Evolutionary conservation across 805 yeast species (phyloP).

Genomic region (Ogataea zsoltii): DNA sequence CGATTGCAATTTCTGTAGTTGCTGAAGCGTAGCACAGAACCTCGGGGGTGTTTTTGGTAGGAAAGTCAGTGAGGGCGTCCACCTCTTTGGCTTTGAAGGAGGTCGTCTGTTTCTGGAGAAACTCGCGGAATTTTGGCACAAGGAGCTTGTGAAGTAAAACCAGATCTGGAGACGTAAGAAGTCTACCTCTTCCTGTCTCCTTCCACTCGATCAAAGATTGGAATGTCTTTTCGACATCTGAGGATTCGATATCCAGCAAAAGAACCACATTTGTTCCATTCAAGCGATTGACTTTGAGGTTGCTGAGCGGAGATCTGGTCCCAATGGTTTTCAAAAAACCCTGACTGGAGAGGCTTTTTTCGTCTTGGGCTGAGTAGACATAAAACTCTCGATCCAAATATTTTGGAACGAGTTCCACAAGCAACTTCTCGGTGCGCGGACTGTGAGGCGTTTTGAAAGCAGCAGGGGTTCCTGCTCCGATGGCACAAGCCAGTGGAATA

Average conservation of each 20-base stretch:
- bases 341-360: not conserved
- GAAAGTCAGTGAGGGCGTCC: constrained; percentile 1
- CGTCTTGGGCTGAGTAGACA: constrained; percentile 2
- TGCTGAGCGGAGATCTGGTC: constrained; percentile 5
- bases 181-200: constrained; percentile 2
- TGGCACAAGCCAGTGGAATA: constrained; percentile 8
- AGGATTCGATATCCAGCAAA: constrained; percentile 6
- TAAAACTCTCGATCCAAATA: constrained; percentile 10
- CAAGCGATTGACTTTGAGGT: constrained; percentile 5
- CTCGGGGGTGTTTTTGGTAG: constrained; percentile 4
- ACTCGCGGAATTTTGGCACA: not conserved
- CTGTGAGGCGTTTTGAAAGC: constrained; percentile 1
- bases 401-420: constrained; percentile 3
- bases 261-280: constrained; percentile 9
- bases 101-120: not conserved
- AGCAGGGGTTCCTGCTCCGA: constrained; percentile 10
- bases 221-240: not conserved
- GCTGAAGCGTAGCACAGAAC: constrained; percentile 3
- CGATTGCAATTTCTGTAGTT: constrained; percentile 11
- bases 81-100: constrained; percentile 5
- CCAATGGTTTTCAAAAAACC: constrained; percentile 6
- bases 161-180: constrained; percentile 8
- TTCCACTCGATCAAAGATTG: constrained; percentile 3
- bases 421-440: constrained; percentile 5
- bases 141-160: constrained; percentile 4